These are phyloP conservation scores for Ganoderma resinaceum DNA, from an alignment of 1,284 basidiomycete species.

Conservation along the genomic window DNA sequence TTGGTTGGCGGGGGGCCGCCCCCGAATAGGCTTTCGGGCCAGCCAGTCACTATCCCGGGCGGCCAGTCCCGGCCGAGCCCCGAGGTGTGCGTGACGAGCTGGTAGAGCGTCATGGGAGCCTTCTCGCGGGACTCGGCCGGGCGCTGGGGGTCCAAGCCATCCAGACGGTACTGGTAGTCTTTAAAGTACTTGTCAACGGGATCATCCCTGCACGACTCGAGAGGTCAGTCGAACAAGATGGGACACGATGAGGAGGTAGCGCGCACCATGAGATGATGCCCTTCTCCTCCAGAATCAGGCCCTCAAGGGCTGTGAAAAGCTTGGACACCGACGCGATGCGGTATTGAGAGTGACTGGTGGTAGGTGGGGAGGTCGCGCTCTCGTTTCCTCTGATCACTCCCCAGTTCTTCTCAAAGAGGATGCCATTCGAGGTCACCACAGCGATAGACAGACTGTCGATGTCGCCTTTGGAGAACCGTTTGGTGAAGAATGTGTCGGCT, in stretches of 20 bases:
- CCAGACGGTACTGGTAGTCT: constrained; percentile 37
- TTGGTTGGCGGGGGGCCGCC: constrained; percentile 40
- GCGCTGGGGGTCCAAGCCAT: constrained; percentile 17
- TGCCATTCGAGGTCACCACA: constrained; percentile 18
- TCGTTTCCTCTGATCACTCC: constrained; percentile 28
- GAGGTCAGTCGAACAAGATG: background rate
- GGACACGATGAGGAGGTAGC: background rate
- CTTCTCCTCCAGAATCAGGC: constrained; percentile 51
- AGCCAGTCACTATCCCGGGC: constrained; percentile 44
- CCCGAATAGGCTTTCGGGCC: constrained; percentile 44
- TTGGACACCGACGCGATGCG: constrained; percentile 54
- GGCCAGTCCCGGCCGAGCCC: constrained; percentile 57
- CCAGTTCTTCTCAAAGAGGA: constrained; percentile 22
- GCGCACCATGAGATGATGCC: constrained; percentile 50
- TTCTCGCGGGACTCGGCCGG: background rate
- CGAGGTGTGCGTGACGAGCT: constrained; percentile 54
- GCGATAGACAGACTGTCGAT: constrained; percentile 30
- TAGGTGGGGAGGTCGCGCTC: constrained; percentile 12
- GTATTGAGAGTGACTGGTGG: constrained; percentile 18
- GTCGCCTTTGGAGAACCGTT: constrained; percentile 20
- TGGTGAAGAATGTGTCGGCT: constrained; percentile 12
- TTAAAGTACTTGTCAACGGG: constrained; percentile 49
- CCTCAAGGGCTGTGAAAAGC: constrained; percentile 53
- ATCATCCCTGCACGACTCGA: constrained; percentile 46
- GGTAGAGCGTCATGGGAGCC: constrained; percentile 47